Base-by-base conservation (phyloP, 2,329 filamentous ascomycete species). In the Cladophialophora exuberans region DNA sequence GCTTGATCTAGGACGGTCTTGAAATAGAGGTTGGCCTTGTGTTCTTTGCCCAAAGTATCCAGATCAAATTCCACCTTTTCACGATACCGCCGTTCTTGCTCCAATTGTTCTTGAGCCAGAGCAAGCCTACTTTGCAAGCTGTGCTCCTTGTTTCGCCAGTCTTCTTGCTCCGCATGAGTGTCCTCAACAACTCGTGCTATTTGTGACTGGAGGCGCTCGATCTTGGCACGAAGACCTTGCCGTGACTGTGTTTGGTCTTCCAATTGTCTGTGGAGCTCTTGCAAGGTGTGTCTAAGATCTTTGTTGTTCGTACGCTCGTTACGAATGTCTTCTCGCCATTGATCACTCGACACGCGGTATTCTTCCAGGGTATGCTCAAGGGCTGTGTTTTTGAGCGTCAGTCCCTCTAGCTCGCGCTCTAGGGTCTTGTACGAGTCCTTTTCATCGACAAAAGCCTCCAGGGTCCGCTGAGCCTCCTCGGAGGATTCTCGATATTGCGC, bases 171-270 rank as follows among this genome's bases (percentile, higher is more conserved):
- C 65, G 89, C 85, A 18, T 88, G 85, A 59, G 97, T 85, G 59
- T 96, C 87, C 42, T 84, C 84, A 49, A 89, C 86, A 44, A 90
- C 89, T 52, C 79, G 79, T 26, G 85, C 83, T 87, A 97, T 93
- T 64, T 97, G 90, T 60, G 90, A 83, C 72, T 97, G 92, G 33
- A 99, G 78, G 56, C 85, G 85, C 64, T 93, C 84, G 66, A 97
- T 88, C 72, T 94, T 96, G 69, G 79, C 79, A 62, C 90, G 87
- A 83, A 95, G 92, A 57, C 81, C 85, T 69, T 96, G 90, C 54
- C 91, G 87, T 56, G 95, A 83, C 60, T 87, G 85, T 67, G 92
- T 85, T 66, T 90, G 93, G 73, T 96, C 92, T 66, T 94, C 86
- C 36, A 94, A 83, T 68, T 96, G 91, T 41, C 82, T 82, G 59